Percentiles rank a stretch among this genome's conserved stretches.
phyloP scores from a whole-genome alignment of 1,139 yeast species.

The Debaryomycetaceae sp. region DNA sequence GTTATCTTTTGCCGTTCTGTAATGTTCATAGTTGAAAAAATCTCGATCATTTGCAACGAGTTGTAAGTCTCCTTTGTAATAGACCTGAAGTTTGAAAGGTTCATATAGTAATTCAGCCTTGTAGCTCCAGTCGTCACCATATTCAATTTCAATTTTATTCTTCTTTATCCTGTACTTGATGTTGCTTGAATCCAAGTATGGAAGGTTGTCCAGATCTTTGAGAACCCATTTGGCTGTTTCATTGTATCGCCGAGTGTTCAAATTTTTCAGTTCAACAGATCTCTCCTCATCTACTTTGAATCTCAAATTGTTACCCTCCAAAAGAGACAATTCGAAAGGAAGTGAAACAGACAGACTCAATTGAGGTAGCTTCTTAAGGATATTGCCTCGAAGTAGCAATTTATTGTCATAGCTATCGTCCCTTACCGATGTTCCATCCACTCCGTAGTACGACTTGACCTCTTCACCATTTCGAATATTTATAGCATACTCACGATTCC shows the following conservation, averaged over 20 bases:
- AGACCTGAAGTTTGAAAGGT: constrained; percentile 55
- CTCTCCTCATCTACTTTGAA: constrained; percentile 63
- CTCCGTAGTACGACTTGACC: constrained; percentile 48
- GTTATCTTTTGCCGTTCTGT: constrained; percentile 42
- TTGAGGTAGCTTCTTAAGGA: constrained; percentile 39
- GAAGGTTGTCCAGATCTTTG: constrained; percentile 37
- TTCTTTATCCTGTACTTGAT: constrained; percentile 8
- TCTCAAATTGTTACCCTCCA: constrained; percentile 55
- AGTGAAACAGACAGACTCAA: constrained; percentile 24
- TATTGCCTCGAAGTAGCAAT: constrained; percentile 36
- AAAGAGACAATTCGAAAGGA: constrained; percentile 54
- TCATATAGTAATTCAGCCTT: constrained; percentile 37
- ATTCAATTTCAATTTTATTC: constrained; percentile 25
- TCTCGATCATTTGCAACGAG: constrained; percentile 65
- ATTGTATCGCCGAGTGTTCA: constrained; percentile 48
- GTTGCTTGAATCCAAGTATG: constrained; percentile 4
- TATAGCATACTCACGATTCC: constrained; percentile 72
- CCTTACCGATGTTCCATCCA: constrained; percentile 42
- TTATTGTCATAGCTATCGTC: constrained; percentile 16
- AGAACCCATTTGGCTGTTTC: constrained; percentile 52
- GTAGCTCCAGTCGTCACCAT: constrained; percentile 38
- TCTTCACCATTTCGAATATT: constrained; percentile 19
- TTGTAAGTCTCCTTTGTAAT: constrained; percentile 40
- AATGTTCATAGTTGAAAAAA: constrained; percentile 77
- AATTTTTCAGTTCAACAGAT: constrained; percentile 13